These are phyloP conservation scores for Penicillium ochrochloron DNA, from an alignment of 495 filamentous ascomycete genomes.

Conservation along the genomic window DNA sequence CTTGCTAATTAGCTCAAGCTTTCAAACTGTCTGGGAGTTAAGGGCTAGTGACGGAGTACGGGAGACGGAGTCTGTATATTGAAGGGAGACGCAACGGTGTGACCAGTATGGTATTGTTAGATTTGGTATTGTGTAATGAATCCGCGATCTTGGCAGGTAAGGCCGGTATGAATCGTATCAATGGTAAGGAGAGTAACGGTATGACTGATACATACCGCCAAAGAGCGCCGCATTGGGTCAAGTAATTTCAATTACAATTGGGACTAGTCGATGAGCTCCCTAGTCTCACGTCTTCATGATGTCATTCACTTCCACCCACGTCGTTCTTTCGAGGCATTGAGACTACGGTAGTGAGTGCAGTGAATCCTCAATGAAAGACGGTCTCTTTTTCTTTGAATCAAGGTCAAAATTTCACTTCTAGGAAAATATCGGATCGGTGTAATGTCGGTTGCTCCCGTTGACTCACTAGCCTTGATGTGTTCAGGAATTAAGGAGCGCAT, in stretches of 20 bases:
- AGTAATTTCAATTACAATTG: not conserved
- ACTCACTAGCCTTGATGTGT: not conserved
- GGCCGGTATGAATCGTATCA: not conserved
- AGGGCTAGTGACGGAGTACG: not conserved
- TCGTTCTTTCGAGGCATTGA: slow-evolving; percentile 3
- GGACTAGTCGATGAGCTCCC: not conserved
- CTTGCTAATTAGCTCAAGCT: slow-evolving; percentile 18
- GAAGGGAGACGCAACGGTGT: not conserved
- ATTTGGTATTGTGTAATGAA: not conserved
- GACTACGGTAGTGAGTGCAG: not conserved
- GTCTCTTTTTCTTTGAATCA: not conserved
- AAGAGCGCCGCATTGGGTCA: not conserved
- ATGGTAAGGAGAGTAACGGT: not conserved
- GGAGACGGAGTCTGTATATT: not conserved
- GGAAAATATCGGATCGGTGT: slow-evolving; percentile 7
- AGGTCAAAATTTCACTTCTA: not conserved
- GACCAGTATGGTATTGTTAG: slow-evolving; percentile 2
- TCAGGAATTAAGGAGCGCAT: slow-evolving; percentile 8
- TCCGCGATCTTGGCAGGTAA: not conserved
- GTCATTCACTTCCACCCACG: slow-evolving; percentile 22
- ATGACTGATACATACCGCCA: slow-evolving; percentile 4
- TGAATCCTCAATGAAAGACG: not conserved
- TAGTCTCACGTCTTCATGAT: slow-evolving; percentile 29
- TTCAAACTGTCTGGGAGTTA: not conserved
- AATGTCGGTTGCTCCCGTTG: slow-evolving; percentile 5